Evolutionary conservation across 2,329 filamentous ascomycete genomes (phyloP).

Genomic region (Calonectria naviculata): DNA sequence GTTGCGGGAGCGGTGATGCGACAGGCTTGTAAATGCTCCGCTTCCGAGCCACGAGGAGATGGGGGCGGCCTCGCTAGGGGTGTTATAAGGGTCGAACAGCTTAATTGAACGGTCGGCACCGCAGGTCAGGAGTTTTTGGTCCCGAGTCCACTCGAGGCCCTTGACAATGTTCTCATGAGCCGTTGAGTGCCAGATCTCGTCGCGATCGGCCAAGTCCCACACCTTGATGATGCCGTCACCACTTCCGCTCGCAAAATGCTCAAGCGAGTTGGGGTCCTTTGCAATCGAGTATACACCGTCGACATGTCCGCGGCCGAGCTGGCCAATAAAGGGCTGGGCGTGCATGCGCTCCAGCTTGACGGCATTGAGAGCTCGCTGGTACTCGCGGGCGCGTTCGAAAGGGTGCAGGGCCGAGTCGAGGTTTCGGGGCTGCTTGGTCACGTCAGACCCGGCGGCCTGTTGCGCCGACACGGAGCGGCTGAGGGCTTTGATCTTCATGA

Average conservation of each 20-base stretch:
- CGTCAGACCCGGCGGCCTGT: slow-evolving; percentile 74
- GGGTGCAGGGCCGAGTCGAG: slow-evolving; percentile 89
- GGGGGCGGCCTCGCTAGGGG: slow-evolving; percentile 74
- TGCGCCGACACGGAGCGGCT: slow-evolving; percentile 72
- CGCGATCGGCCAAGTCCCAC: slow-evolving; percentile 80
- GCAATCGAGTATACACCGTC: slow-evolving; percentile 86
- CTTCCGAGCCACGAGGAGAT: slow-evolving; percentile 86
- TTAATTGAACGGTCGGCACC: slow-evolving; percentile 89
- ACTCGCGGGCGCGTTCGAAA: slow-evolving; percentile 89
- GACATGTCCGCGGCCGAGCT: slow-evolving; percentile 90
- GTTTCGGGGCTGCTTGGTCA: slow-evolving; percentile 74
- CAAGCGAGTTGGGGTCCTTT: slow-evolving; percentile 80
- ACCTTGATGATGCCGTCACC: slow-evolving; percentile 96
- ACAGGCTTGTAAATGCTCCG: slow-evolving; percentile 84
- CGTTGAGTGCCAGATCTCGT: slow-evolving; percentile 80
- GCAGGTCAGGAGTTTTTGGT: slow-evolving; percentile 87
- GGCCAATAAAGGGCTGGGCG: slow-evolving; percentile 77
- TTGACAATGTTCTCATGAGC: slow-evolving; percentile 97
- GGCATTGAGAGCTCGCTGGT: slow-evolving; percentile 72
- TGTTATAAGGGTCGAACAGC: slow-evolving; percentile 89
- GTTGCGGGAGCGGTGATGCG: slow-evolving; percentile 82
- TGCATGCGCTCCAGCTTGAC: slow-evolving; percentile 96
- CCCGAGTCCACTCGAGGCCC: slow-evolving; percentile 87
- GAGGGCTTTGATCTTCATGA: slow-evolving; percentile 74
- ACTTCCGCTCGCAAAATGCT: slow-evolving; percentile 83